These are phyloP conservation scores for Neopestalotiopsis clavispora DNA, from an alignment of 2,329 filamentous ascomycete species.

Conservation along the genomic window DNA sequence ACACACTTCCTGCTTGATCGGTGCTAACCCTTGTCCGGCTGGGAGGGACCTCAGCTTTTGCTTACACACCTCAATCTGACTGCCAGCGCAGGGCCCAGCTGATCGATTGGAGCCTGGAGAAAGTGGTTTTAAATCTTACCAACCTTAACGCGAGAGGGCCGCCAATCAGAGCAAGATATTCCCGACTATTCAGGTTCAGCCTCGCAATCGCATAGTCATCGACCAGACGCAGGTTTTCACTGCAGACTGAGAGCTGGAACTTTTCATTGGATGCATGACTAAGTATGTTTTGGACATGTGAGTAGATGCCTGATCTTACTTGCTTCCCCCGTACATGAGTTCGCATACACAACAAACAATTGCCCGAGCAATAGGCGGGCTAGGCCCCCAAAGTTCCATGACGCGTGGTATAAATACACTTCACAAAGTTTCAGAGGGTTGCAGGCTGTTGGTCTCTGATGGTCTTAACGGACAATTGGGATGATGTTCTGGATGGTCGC, in stretches of 20 bases:
- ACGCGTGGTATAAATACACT: neutral
- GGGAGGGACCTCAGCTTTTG: neutral
- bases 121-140: neutral
- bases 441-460: neutral
- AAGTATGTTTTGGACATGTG: neutral
- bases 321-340: neutral
- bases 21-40: neutral
- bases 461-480: too few relatives aligned
- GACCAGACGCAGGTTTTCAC: neutral
- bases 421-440: neutral
- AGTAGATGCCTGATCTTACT: constrained; percentile 1
- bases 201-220: constrained; percentile 1
- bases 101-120: neutral
- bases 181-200: neutral
- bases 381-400: neutral
- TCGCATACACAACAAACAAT: neutral
- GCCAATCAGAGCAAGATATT: neutral
- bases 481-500: neutral
- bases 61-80: neutral
- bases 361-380: neutral
- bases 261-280: neutral
- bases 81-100: neutral
- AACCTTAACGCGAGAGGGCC: neutral
- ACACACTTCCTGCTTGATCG: neutral
- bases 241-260: neutral